Evolutionary conservation across 108 stramenopile species (phyloP), one percentile per base, ranked within the genome.

Genomic region (Chaetoceros tenuissimus): DNA sequence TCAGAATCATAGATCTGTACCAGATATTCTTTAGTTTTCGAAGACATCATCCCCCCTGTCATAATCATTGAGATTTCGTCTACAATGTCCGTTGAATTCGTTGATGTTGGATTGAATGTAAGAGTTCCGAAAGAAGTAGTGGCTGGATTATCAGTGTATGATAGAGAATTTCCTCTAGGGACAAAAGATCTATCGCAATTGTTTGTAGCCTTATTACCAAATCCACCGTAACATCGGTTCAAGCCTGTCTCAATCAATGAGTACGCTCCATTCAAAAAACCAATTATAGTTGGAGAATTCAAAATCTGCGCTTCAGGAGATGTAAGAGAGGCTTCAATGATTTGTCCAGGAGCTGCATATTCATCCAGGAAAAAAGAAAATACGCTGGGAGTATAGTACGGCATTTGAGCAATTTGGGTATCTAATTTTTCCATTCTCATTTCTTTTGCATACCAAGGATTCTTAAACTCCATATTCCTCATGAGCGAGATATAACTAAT

Each of bases 381-480:
- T 46, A 67, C 59, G 55, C 63, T 59, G 48, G 75, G 68, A 18
- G 28, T 55, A 1, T 52, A 64, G 34, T 70, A 59, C 7, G 63
- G 51, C 3, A 54, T 21, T 28, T 65, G 64, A 72, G 21, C 67
- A 74, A 40, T 73, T 64, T 24, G 54, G 40, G 53, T 77, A 66
- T 1, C 73, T 62, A 64, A 69, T 48, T 66, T 66, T 43, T 3
- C 71, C 74, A 28, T 71, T 51, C n/a, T 53, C 60, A 17, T 47
- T 53, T 5, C n/a, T n/a, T n/a, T n/a, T n/a, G n/a, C n/a, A n/a
- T n/a, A n/a, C n/a, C n/a, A n/a, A n/a, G n/a, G n/a, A n/a, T n/a
- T n/a, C n/a, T n/a, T n/a, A n/a, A 75, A n/a, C 21, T 82, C 74
- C 56, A 88, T 54, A 28, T 73, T 57, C 24, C 82, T 48, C 68